Evolutionary conservation across 768 basidiomycete species (phyloP), one percentile per base, ranked within the genome.

Genomic region (Aureoboletus auriporus): DNA sequence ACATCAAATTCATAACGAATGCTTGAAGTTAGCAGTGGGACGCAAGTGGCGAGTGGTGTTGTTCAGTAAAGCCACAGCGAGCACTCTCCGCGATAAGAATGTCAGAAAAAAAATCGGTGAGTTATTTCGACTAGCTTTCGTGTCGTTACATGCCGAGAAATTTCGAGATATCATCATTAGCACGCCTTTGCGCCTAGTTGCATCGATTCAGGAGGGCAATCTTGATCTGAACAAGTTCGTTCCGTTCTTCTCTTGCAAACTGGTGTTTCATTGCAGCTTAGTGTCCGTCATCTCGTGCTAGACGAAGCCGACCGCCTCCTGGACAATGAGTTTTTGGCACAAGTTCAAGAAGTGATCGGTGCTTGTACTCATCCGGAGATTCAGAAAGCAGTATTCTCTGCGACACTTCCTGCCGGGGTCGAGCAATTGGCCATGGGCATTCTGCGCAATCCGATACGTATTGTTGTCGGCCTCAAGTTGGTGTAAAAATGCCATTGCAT

Each of bases 391-490:
- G 83, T 97, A 16, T 93, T 98, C 66, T 93, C 91, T 57, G 96
- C 96, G 1, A 99, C 96, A 0, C 80, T 99, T 38, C 95, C 95
- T 14, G 84, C 89, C 10, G 81, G 83, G 9, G 86, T 80, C 1
- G 96, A 99, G 66, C 89, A 86, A 59, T 70, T 93, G 26, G 93
- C 93, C 0, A 83, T 93, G 80, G 76, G 76, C 20, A 88, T 94
- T 76, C 74, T 98, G 29, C 75, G 74, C 6, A 82, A 95, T 60
- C 91, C 93, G 5, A 84, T 97, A 44, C 83, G 96, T 9, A 82
- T 97, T 10, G 91, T 98, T n/a, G 93, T 97, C 27, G 96, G 96
- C 31, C 72, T 95, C 41, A 99, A 97, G 94, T 94, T 52, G 56
- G 90, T 57, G 39, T 13, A 23, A 16, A 46, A 8, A 9, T 27